These are phyloP conservation scores for Barnettozyma botsteinii DNA, from an alignment of 805 yeast species.

Conservation along the genomic window DNA sequence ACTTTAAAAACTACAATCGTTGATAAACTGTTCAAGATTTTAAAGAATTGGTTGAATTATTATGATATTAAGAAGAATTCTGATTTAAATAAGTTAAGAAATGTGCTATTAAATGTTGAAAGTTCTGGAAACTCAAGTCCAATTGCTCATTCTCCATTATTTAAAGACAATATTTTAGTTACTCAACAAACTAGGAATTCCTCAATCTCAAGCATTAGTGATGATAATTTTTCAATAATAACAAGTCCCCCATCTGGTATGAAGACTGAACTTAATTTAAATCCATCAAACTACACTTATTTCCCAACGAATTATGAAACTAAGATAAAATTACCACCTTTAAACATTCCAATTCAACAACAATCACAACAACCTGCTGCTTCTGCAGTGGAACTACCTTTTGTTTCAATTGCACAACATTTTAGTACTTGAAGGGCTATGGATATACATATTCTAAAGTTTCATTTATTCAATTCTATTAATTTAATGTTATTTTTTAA, in stretches of 20 bases:
- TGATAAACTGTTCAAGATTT: slow-evolving; percentile 4
- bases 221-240: slow-evolving; percentile 2
- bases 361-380: neutral
- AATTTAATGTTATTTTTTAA: too few species aligned
- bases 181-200: slow-evolving; percentile 2
- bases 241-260: slow-evolving; percentile 6
- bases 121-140: too few species aligned
- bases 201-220: slow-evolving; percentile 1
- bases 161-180: too few species aligned
- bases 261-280: neutral
- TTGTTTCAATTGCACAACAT: neutral
- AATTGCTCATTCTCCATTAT: neutral
- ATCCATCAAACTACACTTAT: slow-evolving; percentile 1
- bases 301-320: slow-evolving; percentile 1
- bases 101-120: neutral
- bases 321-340: slow-evolving; percentile 7
- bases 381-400: neutral
- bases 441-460: too few species aligned
- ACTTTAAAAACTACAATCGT: neutral
- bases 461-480: too few species aligned
- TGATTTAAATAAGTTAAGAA: neutral
- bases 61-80: too few species aligned
- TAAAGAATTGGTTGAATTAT: slow-evolving; percentile 7
- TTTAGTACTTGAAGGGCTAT: neutral
- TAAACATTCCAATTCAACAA: slow-evolving; percentile 1